Percentiles rank a stretch among this genome's conserved stretches.
Evolutionary conservation across 805 yeast genomes (phyloP).

Genomic region (Ogataea ganodermae): DNA sequence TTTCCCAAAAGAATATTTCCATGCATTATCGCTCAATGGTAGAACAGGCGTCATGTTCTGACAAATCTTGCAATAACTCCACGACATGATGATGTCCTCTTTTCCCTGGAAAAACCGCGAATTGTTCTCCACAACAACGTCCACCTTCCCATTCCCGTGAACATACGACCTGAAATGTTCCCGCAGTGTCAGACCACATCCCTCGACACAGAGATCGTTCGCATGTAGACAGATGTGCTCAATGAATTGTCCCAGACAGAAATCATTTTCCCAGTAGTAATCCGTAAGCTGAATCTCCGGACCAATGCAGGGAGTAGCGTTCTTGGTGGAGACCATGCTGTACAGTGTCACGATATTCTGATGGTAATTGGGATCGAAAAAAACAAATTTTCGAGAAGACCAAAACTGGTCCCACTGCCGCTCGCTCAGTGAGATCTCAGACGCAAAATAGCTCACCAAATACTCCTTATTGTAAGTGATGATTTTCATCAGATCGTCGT

Average conservation of each 20-base stretch:
- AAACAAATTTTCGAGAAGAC: constrained; percentile 44
- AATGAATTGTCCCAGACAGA: constrained; percentile 83
- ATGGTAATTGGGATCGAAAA: constrained; percentile 68
- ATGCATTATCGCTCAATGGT: constrained; percentile 82
- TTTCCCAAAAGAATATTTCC: constrained; percentile 92
- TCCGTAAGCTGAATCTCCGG: constrained; percentile 85
- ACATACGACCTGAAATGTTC: constrained; percentile 87
- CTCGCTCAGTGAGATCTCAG: constrained; percentile 37
- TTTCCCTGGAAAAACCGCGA: constrained; percentile 58
- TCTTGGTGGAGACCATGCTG: constrained; percentile 78
- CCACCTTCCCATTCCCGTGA: constrained; percentile 83
- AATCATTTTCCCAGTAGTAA: constrained; percentile 88
- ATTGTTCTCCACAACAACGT: constrained; percentile 66
- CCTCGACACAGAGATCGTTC: constrained; percentile 69
- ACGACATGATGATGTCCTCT: constrained; percentile 73
- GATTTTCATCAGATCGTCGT: constrained; percentile 39
- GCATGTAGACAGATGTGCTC: constrained; percentile 78
- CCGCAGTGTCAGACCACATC: constrained; percentile 68
- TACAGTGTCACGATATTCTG: constrained; percentile 78
- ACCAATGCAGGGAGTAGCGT: constrained; percentile 90
- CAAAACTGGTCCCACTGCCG: constrained; percentile 73
- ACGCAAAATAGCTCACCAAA: constrained; percentile 30
- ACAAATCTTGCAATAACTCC: constrained; percentile 90
- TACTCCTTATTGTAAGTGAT: constrained; percentile 36
- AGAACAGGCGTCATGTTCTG: constrained; percentile 71